Percentiles rank a stretch among this genome's conserved stretches.
phyloP scores from a whole-genome alignment of 805 yeast species.

The Hanseniaspora lindneri region DNA sequence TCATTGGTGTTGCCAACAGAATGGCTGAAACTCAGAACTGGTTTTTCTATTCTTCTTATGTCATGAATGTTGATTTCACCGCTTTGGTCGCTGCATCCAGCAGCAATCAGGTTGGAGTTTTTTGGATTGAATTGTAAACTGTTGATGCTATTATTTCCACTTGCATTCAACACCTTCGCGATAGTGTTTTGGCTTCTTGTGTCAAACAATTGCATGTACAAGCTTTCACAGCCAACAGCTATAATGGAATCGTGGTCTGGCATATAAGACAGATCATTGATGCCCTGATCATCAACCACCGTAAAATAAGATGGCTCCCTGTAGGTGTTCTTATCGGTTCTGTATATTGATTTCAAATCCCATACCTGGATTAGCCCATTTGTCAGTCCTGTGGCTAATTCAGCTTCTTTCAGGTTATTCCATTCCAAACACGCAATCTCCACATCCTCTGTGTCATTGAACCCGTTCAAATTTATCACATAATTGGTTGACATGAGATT shows the following conservation, averaged over 20 bases:
- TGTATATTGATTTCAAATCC: conserved; percentile 44
- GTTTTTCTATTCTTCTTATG: conserved; percentile 35
- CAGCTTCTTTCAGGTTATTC: conserved; percentile 55
- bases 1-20: conserved; percentile 29
- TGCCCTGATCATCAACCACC: conserved; percentile 35
- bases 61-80: conserved; percentile 59
- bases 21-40: conserved; percentile 26
- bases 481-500: conserved; percentile 16
- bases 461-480: conserved; percentile 19
- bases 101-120: conserved; percentile 46
- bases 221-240: conserved; percentile 57
- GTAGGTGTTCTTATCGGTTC: conserved; percentile 22
- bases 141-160: conserved; percentile 37
- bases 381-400: conserved; percentile 47
- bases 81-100: conserved; percentile 42
- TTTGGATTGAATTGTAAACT: conserved; percentile 48
- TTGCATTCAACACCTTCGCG: conserved; percentile 13
- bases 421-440: conserved; percentile 62
- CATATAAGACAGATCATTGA: conserved; percentile 65
- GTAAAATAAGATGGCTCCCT: conserved; percentile 20
- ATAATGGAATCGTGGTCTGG: conserved; percentile 50
- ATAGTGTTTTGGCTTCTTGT: conserved; percentile 30
- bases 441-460: conserved; percentile 21
- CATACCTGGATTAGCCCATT: conserved; percentile 54
- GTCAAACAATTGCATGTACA: conserved; percentile 42